Base-by-base conservation (phyloP, 768 basidiomycete genomes). In the Macrolepiota fuliginosa region DNA sequence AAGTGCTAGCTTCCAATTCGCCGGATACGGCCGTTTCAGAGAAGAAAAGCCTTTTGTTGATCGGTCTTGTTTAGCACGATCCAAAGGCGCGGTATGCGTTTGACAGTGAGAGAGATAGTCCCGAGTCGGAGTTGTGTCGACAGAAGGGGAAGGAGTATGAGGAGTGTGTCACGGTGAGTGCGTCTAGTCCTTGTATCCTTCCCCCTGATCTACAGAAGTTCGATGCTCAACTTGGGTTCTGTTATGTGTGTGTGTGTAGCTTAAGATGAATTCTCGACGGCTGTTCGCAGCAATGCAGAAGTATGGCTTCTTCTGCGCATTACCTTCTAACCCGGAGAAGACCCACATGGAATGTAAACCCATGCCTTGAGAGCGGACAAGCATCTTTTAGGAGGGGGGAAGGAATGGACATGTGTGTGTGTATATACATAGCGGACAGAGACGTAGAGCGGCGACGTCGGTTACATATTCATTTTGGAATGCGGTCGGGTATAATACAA, bases 201-300 rank as follows among this genome's bases (percentile, higher is more conserved):
- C 7, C 29, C 7, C 29, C 29, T 32, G 29, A n/a, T n/a, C n/a
- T n/a, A n/a, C n/a, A n/a, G n/a, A n/a, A n/a, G n/a, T n/a, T n/a
- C n/a, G n/a, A n/a, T n/a, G n/a, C n/a, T n/a, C n/a, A n/a, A n/a
- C n/a, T n/a, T n/a, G n/a, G n/a, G n/a, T n/a, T n/a, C 17, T 58
- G 11, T 54, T 15, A 53, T 15, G 29, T 32, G 29, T 32, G 29
- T 32, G 29, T 15, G 52, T 15, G 19, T 63, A 91, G 87, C 68
- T 87, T 63, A 79, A 80, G 71, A 84, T 88, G 86, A 77, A 83
- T 58, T 81, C 87, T 11, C 89, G 80, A 63, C 73, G 78, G 62
- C 65, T 90, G 56, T 89, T 91, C 67, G 75, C 81, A 68, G 82
- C 87, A 42, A 91, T 92, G 89, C 89, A 90, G 88, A 78, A 81